Evolutionary conservation across 331 rosid genomes (phyloP).

Genomic region (Quercus lobata): DNA sequence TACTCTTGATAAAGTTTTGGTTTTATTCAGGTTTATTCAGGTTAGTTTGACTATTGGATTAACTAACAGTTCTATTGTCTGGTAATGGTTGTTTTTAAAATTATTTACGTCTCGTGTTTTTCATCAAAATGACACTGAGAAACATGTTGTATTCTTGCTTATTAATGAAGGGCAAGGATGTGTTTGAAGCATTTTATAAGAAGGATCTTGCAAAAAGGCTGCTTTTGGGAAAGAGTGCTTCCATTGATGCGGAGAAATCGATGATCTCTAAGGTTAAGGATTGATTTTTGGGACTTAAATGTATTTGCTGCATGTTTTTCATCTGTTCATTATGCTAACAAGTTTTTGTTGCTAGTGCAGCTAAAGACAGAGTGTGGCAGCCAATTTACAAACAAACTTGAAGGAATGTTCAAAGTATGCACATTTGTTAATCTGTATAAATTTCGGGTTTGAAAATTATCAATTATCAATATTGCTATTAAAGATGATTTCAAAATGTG

Average conservation of each 20-base stretch:
- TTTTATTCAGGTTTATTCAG: conserved; percentile 60
- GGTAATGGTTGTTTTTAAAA: conserved; percentile 7
- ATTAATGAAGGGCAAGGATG: conserved; percentile 90
- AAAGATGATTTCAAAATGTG: background rate
- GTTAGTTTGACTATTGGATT: conserved; percentile 40
- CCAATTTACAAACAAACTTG: conserved; percentile 96
- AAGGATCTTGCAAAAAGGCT: conserved; percentile 99
- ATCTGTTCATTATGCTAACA: conserved; percentile 12
- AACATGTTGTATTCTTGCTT: conserved; percentile 17
- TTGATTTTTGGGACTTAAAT: background rate
- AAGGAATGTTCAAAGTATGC: conserved; percentile 97
- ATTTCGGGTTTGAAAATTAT: background rate
- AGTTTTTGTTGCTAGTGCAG: conserved; percentile 47
- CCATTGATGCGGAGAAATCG: conserved; percentile 97
- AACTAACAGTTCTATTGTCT: conserved; percentile 9
- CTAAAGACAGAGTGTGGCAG: conserved; percentile 99
- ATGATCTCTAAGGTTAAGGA: conserved; percentile 93
- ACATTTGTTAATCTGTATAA: conserved; percentile 9
- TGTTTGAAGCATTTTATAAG: conserved; percentile 98
- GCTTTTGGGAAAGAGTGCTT: conserved; percentile 96
- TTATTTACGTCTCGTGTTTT: conserved; percentile 8
- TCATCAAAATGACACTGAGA: conserved; percentile 30
- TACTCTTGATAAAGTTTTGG: conserved; percentile 93
- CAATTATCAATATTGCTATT: conserved; percentile 7
- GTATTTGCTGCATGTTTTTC: background rate